Percentiles rank a stretch among this genome's conserved stretches.
phyloP scores from a whole-genome alignment of 2,329 filamentous ascomycete genomes.

The Fusarium marasasianum region DNA sequence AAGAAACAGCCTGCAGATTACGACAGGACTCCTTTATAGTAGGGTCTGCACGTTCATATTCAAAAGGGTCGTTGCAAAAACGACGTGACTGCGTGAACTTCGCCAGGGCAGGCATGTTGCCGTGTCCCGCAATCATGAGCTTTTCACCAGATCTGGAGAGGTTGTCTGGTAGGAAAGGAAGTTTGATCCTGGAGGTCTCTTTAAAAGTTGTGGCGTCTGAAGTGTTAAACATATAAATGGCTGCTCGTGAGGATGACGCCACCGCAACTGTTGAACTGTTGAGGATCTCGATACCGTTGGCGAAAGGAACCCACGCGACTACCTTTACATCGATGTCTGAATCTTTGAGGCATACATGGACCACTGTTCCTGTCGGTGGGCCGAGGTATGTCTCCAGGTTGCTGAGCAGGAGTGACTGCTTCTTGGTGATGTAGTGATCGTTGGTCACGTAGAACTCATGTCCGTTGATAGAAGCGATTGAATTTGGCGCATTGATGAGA shows the following conservation, averaged over 20 bases:
- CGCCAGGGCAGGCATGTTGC: constrained; percentile 46
- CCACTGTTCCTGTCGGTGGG: constrained; percentile 47
- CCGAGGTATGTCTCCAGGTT: constrained; percentile 48
- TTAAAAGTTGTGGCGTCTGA: not conserved
- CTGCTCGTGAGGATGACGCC: constrained; percentile 45
- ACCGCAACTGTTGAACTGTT: constrained; percentile 52
- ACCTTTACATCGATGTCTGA: constrained; percentile 33
- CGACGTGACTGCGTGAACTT: constrained; percentile 47
- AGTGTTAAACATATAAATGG: constrained; percentile 21
- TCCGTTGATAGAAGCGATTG: constrained; percentile 47
- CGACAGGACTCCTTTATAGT: not conserved
- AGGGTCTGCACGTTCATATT: constrained; percentile 35
- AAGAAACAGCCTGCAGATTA: constrained; percentile 33
- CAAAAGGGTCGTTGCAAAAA: constrained; percentile 47
- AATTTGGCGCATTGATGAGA: constrained; percentile 52
- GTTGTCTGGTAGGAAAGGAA: constrained; percentile 55
- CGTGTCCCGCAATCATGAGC: constrained; percentile 54
- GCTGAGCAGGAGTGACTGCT: constrained; percentile 38
- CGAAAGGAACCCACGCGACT: constrained; percentile 49
- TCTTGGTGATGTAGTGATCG: constrained; percentile 48
- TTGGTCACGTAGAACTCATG: constrained; percentile 55
- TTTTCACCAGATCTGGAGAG: constrained; percentile 44
- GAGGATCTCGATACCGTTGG: constrained; percentile 54
- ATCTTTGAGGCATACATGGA: constrained; percentile 46
- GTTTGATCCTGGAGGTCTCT: not conserved